phyloP scores from a whole-genome alignment of 768 basidiomycete genomes.

The Calocybe gangraenosa region DNA sequence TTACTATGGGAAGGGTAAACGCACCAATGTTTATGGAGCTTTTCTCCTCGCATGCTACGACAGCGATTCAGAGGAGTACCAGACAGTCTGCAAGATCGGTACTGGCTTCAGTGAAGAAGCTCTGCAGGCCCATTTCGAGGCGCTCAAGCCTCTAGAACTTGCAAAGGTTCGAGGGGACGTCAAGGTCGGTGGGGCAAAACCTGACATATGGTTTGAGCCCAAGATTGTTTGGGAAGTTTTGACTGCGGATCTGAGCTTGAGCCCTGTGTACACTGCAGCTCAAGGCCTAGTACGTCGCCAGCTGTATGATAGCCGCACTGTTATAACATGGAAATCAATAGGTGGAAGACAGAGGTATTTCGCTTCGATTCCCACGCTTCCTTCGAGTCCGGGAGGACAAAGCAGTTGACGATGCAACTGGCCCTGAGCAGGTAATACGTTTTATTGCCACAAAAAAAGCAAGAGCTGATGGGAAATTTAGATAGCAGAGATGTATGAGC shows the following conservation, averaged over 20 bases:
- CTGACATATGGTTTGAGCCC: constrained; percentile 98
- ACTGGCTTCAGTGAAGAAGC: constrained; percentile 96
- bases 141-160: constrained; percentile 74
- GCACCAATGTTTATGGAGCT: constrained; percentile 95
- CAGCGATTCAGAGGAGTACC: constrained; percentile 87
- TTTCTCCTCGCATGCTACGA: constrained; percentile 98
- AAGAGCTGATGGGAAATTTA: constrained; percentile 26
- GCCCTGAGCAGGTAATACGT: constrained; percentile 76
- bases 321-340: constrained; percentile 20
- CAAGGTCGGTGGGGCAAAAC: constrained; percentile 89
- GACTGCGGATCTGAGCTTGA: constrained; percentile 93
- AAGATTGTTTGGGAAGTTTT: constrained; percentile 98
- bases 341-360: constrained; percentile 90
- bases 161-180: constrained; percentile 74
- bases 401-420: constrained; percentile 85
- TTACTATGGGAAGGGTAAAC: constrained; percentile 97
- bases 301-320: constrained; percentile 2
- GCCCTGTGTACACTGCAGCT: constrained; percentile 94
- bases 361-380: constrained; percentile 94
- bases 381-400: constrained; percentile 93
- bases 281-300: constrained; percentile 68
- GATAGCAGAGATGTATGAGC: constrained; percentile 94
- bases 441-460: background rate
- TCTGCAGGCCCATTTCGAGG: constrained; percentile 75
- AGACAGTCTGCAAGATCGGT: constrained; percentile 98